Conservation (phyloP, 2,329 filamentous ascomycete species). For the Neophaeococcomyces mojaviensis region DNA sequence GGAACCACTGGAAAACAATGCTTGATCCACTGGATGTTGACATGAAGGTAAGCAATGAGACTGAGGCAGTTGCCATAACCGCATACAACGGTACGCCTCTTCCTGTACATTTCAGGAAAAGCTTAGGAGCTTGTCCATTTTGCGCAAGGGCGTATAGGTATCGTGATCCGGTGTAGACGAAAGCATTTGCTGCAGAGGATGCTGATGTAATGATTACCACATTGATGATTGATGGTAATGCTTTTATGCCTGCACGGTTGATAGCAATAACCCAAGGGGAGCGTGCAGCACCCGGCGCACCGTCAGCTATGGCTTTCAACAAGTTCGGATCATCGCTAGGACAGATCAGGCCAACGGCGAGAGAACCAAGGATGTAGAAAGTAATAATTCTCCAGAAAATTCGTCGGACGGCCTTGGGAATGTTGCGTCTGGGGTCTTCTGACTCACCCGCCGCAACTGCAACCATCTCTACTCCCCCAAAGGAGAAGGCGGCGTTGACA, state of each 20-base stretch:
- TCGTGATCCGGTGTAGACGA: conserved; percentile 48
- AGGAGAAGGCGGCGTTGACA: conserved; percentile 59
- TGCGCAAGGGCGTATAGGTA: conserved; percentile 42
- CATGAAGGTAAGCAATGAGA: conserved; percentile 64
- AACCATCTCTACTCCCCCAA: conserved; percentile 58
- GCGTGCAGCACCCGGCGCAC: conserved; percentile 56
- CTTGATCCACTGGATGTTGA: conserved; percentile 57
- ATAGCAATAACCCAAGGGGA: conserved; percentile 69
- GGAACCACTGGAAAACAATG: conserved; percentile 64
- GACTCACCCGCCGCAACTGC: conserved; percentile 56
- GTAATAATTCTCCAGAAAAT: conserved; percentile 69
- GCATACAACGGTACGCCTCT: conserved; percentile 55
- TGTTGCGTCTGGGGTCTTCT: conserved; percentile 59
- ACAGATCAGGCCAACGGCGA: conserved; percentile 62
- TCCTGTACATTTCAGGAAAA: conserved; percentile 52
- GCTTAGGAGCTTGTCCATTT: conserved; percentile 44
- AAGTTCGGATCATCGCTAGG: conserved; percentile 57
- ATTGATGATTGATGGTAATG: conserved; percentile 66
- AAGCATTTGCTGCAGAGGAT: conserved; percentile 62
- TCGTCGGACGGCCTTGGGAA: conserved; percentile 65
- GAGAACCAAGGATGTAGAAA: conserved; percentile 67
- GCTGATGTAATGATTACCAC: conserved; percentile 65
- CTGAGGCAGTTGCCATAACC: conserved; percentile 54
- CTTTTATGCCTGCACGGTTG: conserved; percentile 51
- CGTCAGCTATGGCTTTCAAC: conserved; percentile 49